Conservation (phyloP, 2,329 filamentous ascomycete genomes). For the Penicillium sp. region DNA sequence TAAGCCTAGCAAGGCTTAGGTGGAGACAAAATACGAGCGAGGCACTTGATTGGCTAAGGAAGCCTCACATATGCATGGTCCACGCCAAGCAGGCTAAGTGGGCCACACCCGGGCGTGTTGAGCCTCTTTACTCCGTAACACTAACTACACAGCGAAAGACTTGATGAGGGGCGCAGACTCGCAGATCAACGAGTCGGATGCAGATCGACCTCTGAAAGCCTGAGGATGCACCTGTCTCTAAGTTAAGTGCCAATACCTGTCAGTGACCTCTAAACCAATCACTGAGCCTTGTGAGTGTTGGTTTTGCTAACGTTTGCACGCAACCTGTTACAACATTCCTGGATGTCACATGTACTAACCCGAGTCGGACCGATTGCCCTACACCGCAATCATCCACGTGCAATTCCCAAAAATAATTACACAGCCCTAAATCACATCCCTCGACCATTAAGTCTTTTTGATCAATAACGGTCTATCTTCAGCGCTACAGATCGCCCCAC, state of each 20-base stretch:
- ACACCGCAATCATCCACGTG: slow-evolving; percentile 3
- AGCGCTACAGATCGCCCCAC: slow-evolving; percentile 5
- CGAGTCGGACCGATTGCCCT: neutral
- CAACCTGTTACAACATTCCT: neutral
- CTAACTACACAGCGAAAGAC: too few relatives aligned
- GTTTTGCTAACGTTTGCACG: neutral
- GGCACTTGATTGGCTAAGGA: neutral
- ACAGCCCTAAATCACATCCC: neutral
- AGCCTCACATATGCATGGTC: slow-evolving; percentile 1
- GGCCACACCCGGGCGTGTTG: neutral
- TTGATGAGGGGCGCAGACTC: neutral
- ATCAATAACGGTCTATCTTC: slow-evolving; percentile 2
- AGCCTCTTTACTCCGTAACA: too few relatives aligned
- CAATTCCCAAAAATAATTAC: slow-evolving; percentile 4
- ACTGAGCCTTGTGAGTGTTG: neutral
- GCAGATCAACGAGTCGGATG: slow-evolving; percentile 2
- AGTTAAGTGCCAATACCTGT: too few relatives aligned
- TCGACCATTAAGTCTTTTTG: neutral
- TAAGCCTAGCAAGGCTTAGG: neutral
- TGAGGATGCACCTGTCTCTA: neutral
- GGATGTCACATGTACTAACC: neutral
- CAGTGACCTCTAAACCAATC: neutral
- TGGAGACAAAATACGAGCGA: neutral
- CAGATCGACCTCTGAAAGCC: neutral
- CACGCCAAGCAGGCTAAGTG: neutral